Base-by-base conservation (phyloP, 805 yeast species). In the Saccharomyces jurei region DNA sequence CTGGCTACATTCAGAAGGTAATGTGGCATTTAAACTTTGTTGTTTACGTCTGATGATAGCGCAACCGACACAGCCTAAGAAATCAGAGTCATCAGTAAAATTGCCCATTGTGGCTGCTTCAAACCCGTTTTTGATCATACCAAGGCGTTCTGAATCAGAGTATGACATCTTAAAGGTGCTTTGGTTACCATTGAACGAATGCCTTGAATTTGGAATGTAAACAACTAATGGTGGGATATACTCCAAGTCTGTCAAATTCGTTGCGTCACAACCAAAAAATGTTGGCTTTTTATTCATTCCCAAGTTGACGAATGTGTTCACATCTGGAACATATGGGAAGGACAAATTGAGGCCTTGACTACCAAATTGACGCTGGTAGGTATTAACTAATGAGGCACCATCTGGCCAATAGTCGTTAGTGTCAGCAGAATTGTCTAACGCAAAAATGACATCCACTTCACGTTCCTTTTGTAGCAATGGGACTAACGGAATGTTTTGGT, bases 241-340 rank as follows among this genome's bases (percentile, higher is more conserved):
- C 48, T 75, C 66, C 56, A 84, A 73, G 14, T 69, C 72, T 6
- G 90, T 82, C 65, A 84, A 71, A 64, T 87, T 86, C 1, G 70
- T 60, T 4, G 87, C 77, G 64, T 86, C 79, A 70, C 96, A 89
- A 32, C 96, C 96, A 67, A 89, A 89, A 73, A 89, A 89, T 0
- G 86, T 77, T 51, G 96, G 96, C 56, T 72, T 78, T 9, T 83
- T 74, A 14, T 88, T 84, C 58, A 88, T 74, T 55, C 86, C 86
- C 58, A 73, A 62, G 56, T 78, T 77, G 27, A 80, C 64, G 68
- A 88, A 86, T 0, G 90, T 78, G 48, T 76, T 70, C 28, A 67
- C 72, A 66, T 82, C 91, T 11, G 96, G 96, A 53, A 89, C 91
- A 60, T 86, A 81, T 9, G 96, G 96, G 77, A 86, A 87, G 2